phyloP scores from a whole-genome alignment of 2,329 filamentous ascomycete species.

The Trichoderma brevicompactum region DNA sequence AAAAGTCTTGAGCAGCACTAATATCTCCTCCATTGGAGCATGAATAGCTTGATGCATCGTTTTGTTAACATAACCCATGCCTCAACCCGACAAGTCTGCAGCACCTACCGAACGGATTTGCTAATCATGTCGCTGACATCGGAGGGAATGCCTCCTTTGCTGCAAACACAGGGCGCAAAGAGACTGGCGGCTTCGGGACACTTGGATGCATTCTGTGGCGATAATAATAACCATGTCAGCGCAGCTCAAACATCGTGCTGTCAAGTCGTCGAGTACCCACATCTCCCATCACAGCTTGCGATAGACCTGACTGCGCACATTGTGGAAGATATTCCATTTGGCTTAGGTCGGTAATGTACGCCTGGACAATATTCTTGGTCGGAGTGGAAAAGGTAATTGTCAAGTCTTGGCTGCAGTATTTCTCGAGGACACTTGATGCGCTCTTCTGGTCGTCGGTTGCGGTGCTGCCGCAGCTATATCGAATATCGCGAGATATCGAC shows the following conservation, averaged over 20 bases:
- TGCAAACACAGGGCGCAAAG: conserved; percentile 57
- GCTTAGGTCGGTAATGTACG: conserved; percentile 57
- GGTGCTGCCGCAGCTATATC: conserved; percentile 50
- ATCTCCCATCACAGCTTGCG: conserved; percentile 39
- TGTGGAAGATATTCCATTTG: conserved; percentile 45
- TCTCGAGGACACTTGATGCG: conserved; percentile 49
- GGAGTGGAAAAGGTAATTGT: conserved; percentile 49
- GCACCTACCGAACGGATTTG: conserved; percentile 40
- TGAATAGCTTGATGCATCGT: conserved; percentile 37
- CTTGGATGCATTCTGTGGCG: conserved; percentile 37
- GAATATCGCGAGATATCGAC: conserved; percentile 47
- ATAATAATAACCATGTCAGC: neutral
- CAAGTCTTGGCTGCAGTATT: conserved; percentile 54
- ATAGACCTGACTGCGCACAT: conserved; percentile 43
- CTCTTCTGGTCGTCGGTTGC: conserved; percentile 56
- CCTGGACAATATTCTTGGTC: conserved; percentile 46
- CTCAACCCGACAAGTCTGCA: no score
- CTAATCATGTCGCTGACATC: conserved; percentile 50
- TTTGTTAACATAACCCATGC: neutral
- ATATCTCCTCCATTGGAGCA: conserved; percentile 54
- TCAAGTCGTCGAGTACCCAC: conserved; percentile 32
- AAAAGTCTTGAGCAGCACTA: conserved; percentile 55
- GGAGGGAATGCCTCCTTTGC: conserved; percentile 54
- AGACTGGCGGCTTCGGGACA: conserved; percentile 48
- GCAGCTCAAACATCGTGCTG: neutral